Base-by-base conservation (phyloP, 2,329 filamentous ascomycete genomes). In the Fusarium scirpi region DNA sequence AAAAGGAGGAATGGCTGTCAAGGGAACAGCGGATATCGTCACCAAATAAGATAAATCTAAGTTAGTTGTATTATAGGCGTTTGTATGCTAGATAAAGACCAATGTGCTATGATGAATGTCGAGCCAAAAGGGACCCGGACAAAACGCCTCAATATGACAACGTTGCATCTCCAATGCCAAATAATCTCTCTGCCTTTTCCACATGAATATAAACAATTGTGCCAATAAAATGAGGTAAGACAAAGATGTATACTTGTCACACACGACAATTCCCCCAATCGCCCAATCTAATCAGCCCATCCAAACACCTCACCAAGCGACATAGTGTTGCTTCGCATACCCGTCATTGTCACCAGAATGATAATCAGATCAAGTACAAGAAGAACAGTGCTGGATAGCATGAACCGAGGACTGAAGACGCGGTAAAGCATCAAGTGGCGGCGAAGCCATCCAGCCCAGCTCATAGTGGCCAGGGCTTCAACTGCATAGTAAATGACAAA, bases 381-480 rank as follows among this genome's bases (percentile, higher is more conserved):
- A 62, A 98, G 78, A 52, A 92, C 86, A 6, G 87, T 81, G 0
- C 90, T 91, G 0, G 91, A 94, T 78, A 93, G 87, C 91, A 99
- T 93, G 82, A 95, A 99, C 29, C 95, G 84, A 48, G 96, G 96
- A 81, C 88, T 91, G 77, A 99, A 99, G 45, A 99, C 94, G 44
- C 96, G 88, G 82, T 96, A 99, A 30, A 99, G 86, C 96, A 99
- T 99, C 69, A 99, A 85, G 83, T 99, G 96, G 54, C 96, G 87
- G 57, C 96, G 86, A 76, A 99, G 82, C 82, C 94, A 91, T 2
- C 93, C 94, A 0, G 95, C 93, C 91, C 95, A 98, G 79, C 92
- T 89, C 74, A 96, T 97, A 7, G 94, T 97, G 0, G 94, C 93
- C 24, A 97, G 81, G 29, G 91, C 91, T 77, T 98, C 88, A 11